These are phyloP conservation scores for Scutellaria baicalensis DNA, from an alignment of 257 asterid species.

Conservation along the genomic window DNA sequence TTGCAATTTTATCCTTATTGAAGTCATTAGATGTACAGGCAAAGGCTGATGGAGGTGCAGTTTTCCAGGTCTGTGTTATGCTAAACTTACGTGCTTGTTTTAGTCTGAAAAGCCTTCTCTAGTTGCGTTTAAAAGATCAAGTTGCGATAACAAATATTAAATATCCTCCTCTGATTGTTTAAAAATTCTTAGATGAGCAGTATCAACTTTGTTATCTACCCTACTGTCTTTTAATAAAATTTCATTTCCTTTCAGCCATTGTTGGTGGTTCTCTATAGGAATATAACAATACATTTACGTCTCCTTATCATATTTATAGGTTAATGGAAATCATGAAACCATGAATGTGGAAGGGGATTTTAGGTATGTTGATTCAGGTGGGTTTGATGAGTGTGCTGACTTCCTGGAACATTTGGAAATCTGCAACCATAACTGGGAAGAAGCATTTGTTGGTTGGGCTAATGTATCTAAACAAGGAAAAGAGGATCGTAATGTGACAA, in stretches of 20 bases:
- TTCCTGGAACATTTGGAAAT: constrained; percentile 76
- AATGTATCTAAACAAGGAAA: constrained; percentile 52
- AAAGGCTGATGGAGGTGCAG: constrained; percentile 89
- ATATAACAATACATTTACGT: not conserved
- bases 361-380: constrained; percentile 78
- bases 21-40: constrained; percentile 80
- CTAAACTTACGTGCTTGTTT: not conserved
- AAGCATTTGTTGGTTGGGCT: constrained; percentile 78
- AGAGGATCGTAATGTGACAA: constrained; percentile 39
- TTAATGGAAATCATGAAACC: constrained; percentile 96
- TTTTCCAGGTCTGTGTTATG: constrained; percentile 67
- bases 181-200: not conserved
- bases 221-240: not conserved
- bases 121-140: not conserved
- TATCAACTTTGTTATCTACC: constrained; percentile 5
- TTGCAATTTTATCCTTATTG: constrained; percentile 81
- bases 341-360: constrained; percentile 95
- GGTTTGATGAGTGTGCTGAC: constrained; percentile 68
- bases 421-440: constrained; percentile 72
- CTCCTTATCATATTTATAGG: constrained; percentile 32
- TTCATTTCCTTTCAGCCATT: not conserved
- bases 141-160: not conserved
- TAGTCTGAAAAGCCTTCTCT: not conserved
- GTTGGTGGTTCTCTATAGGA: not conserved
- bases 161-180: not conserved